A percentile compares a stretch with the other conserved stretches of the same genome.
These are phyloP conservation scores for Chalciporus piperatus DNA, from an alignment of 768 basidiomycete genomes.

Conservation along the genomic window DNA sequence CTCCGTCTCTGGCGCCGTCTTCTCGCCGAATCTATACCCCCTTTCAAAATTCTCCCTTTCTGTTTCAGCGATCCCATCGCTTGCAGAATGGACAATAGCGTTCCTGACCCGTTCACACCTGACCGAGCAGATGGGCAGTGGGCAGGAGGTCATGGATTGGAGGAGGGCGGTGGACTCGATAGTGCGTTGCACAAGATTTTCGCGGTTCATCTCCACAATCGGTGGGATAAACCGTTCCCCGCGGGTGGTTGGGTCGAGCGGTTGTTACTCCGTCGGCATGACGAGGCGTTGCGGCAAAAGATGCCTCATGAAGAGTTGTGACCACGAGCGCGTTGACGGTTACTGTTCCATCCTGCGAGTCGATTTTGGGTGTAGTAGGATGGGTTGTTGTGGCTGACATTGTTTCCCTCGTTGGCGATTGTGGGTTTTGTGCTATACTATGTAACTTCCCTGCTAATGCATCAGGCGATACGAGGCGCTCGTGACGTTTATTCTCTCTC, in stretches of 20 bases:
- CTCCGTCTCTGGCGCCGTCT: conserved; percentile 87
- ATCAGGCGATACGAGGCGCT: too few species aligned
- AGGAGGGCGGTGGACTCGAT: conserved; percentile 64
- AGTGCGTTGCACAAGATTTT: conserved; percentile 68
- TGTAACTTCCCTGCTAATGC: too few species aligned
- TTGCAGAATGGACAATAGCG: conserved; percentile 84
- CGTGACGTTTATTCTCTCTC: too few species aligned
- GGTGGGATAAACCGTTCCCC: conserved; percentile 88
- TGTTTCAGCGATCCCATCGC: conserved; percentile 92
- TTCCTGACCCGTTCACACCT: conserved; percentile 84
- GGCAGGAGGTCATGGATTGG: conserved; percentile 52
- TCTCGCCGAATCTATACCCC: conserved; percentile 65
- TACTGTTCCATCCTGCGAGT: too few species aligned
- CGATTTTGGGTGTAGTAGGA: too few species aligned
- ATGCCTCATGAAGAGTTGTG: neutral
- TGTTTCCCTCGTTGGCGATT: too few species aligned
- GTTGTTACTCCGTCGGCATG: conserved; percentile 64
- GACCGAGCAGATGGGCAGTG: conserved; percentile 55
- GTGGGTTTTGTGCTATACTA: too few species aligned
- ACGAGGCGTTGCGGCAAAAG: conserved; percentile 31
- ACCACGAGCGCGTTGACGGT: too few species aligned
- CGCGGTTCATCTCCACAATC: conserved; percentile 91
- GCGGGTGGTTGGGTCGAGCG: conserved; percentile 82
- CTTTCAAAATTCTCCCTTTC: conserved; percentile 92
- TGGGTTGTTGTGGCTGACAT: too few species aligned